phyloP scores from a whole-genome alignment of 1,139 yeast species.

The Candida tropicalis region DNA sequence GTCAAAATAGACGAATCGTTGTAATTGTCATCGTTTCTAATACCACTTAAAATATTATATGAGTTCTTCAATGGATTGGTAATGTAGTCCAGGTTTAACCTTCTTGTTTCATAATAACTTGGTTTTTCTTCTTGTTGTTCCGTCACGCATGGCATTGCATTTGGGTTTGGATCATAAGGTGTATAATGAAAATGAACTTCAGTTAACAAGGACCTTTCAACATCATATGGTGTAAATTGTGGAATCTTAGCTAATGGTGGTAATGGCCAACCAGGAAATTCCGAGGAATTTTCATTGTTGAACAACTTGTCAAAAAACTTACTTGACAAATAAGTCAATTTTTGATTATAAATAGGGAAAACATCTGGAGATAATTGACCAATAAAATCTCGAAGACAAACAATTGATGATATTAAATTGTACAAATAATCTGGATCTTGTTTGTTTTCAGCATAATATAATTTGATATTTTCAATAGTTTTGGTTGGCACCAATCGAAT shows the following conservation, averaged over 20 bases:
- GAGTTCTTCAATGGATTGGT: constrained; percentile 66
- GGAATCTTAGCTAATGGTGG: constrained; percentile 73
- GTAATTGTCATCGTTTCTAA: constrained; percentile 28
- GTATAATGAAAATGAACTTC: constrained; percentile 72
- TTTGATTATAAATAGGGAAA: constrained; percentile 72
- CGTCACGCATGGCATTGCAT: constrained; percentile 8
- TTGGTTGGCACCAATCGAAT: constrained; percentile 74
- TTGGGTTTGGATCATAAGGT: constrained; percentile 31
- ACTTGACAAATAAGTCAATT: constrained; percentile 59
- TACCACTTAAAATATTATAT: constrained; percentile 60
- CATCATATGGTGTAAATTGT: constrained; percentile 67
- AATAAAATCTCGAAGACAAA: constrained; percentile 79
- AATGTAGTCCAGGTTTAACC: constrained; percentile 69
- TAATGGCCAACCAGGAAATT: constrained; percentile 67
- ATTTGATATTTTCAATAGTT: constrained; percentile 77
- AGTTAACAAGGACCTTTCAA: constrained; percentile 74
- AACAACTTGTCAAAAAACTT: constrained; percentile 56
- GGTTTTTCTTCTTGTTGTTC: constrained; percentile 17
- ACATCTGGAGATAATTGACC: constrained; percentile 83
- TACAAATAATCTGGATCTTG: constrained; percentile 53
- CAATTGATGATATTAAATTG: constrained; percentile 78
- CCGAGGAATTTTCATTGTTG: constrained; percentile 23
- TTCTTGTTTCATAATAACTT: constrained; percentile 61
- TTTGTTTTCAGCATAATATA: constrained; percentile 29
- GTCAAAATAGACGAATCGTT: constrained; percentile 31